phyloP scores from a whole-genome alignment of 371 early-diverging fungal species.

The Rhizopus delemar region DNA sequence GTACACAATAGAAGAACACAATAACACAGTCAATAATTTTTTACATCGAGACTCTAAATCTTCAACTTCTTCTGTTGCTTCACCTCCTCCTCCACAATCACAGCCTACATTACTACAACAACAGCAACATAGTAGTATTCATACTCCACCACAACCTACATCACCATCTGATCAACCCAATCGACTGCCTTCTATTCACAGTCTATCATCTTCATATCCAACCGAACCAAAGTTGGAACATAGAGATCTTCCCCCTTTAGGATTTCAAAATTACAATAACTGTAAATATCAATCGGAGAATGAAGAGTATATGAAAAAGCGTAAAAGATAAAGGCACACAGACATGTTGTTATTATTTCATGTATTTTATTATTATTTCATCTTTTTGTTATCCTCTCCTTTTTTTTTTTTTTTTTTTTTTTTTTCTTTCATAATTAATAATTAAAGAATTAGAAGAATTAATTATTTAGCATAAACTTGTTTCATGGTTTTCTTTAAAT shows the following conservation, averaged over 20 bases:
- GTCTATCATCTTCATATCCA: slow-evolving; percentile 29
- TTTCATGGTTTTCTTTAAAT: slow-evolving; percentile 50
- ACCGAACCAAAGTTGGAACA: slow-evolving; percentile 18
- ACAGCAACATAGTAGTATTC: too few relatives aligned
- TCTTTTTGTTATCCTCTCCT: background rate
- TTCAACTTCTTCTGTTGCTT: slow-evolving; percentile 20
- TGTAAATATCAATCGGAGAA: slow-evolving; percentile 21
- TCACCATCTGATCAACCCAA: slow-evolving; percentile 25
- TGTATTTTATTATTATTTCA: slow-evolving; percentile 7
- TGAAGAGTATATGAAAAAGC: slow-evolving; percentile 33
- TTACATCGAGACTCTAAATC: slow-evolving; percentile 24
- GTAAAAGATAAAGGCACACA: slow-evolving; percentile 23
- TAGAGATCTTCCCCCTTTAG: slow-evolving; percentile 25
- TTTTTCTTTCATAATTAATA: slow-evolving; percentile 1
- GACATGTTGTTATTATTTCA: background rate
- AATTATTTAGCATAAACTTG: slow-evolving; percentile 27
- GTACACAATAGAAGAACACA: slow-evolving; percentile 6
- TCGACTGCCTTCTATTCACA: slow-evolving; percentile 43
- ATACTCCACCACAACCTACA: slow-evolving; percentile 11
- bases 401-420: slow-evolving; percentile 2
- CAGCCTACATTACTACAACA: too few relatives aligned
- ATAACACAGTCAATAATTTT: slow-evolving; percentile 26
- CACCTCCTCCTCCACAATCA: slow-evolving; percentile 3
- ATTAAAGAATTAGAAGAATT: too few relatives aligned
- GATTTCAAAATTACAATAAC: slow-evolving; percentile 14